Percentiles rank a stretch among this genome's conserved stretches.
Evolutionary conservation across 2,329 filamentous ascomycete genomes (phyloP).

Genomic region (Lizonia empirigonia): DNA sequence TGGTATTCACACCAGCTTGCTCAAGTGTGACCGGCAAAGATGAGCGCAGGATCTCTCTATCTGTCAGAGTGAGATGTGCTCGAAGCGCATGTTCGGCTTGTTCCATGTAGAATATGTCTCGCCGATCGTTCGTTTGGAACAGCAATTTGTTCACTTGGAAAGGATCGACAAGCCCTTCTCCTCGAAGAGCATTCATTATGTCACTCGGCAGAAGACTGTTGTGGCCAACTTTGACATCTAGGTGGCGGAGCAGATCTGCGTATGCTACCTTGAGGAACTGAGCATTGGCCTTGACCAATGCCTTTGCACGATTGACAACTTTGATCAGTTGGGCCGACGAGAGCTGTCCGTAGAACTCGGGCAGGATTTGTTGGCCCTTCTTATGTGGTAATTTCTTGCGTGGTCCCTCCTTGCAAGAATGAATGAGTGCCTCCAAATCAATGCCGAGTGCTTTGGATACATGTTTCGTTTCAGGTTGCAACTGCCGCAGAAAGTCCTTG

Average conservation of each 20-base stretch:
- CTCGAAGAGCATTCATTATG: constrained; percentile 30
- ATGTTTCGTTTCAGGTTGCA: background rate
- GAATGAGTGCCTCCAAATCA: constrained; percentile 13
- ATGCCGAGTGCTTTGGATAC: constrained; percentile 24
- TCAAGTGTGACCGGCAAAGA: constrained; percentile 10
- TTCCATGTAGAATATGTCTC: constrained; percentile 16
- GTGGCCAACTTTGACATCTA: constrained; percentile 25
- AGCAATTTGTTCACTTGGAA: too few relatives aligned
- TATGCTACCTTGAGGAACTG: constrained; percentile 18
- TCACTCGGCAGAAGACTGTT: constrained; percentile 33
- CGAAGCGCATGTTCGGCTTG: constrained; percentile 25
- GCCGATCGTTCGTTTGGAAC: background rate
- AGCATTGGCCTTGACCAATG: constrained; percentile 23
- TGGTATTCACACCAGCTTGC: constrained; percentile 4
- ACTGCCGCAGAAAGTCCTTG: background rate
- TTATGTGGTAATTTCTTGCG: constrained; percentile 1
- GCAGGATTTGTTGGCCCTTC: constrained; percentile 11
- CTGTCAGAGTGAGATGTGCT: constrained; percentile 19
- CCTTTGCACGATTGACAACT: constrained; percentile 24
- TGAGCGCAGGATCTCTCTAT: constrained; percentile 6
- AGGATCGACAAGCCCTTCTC: constrained; percentile 23
- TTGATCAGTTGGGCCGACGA: constrained; percentile 18
- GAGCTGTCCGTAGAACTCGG: constrained; percentile 33
- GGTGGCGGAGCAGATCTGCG: constrained; percentile 13
- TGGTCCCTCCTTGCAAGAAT: constrained; percentile 14